Evolutionary conservation across 345 rosid species (phyloP).

Genomic region (Acer saccharum): DNA sequence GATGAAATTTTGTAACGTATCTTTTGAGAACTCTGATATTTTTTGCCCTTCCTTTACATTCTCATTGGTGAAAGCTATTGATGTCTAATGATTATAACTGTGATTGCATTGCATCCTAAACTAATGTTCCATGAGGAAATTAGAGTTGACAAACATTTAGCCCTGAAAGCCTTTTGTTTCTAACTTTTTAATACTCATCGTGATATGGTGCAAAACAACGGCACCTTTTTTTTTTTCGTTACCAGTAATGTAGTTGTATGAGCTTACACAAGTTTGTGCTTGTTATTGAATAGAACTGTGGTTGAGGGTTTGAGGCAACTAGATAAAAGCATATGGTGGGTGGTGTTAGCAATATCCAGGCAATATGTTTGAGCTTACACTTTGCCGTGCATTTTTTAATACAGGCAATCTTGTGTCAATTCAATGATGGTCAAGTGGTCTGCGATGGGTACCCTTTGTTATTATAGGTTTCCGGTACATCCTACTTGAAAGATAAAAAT

Average conservation of each 20-base stretch:
- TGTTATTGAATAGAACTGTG: neutral
- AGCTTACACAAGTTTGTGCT: neutral
- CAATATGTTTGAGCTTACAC: no score
- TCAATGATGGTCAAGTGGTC: no score
- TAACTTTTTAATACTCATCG: neutral
- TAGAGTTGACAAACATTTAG: neutral
- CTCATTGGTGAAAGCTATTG: neutral
- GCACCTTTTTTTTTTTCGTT: no score
- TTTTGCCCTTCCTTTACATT: neutral
- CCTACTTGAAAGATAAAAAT: no score
- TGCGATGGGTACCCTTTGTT: no score
- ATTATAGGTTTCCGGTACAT: no score
- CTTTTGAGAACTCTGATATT: neutral
- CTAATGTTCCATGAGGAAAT: slow-evolving; percentile 8
- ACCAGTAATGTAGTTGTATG: no score
- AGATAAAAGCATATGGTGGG: neutral
- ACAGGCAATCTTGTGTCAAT: neutral
- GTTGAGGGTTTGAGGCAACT: no score
- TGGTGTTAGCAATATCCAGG: neutral
- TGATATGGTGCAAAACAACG: no score
- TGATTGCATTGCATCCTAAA: neutral
- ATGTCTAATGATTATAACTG: neutral
- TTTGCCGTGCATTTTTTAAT: neutral
- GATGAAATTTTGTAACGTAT: slow-evolving; percentile 12
- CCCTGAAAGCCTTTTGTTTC: neutral